Conservation (phyloP, 2,329 filamentous ascomycete genomes). For the Xylaria sp. region DNA sequence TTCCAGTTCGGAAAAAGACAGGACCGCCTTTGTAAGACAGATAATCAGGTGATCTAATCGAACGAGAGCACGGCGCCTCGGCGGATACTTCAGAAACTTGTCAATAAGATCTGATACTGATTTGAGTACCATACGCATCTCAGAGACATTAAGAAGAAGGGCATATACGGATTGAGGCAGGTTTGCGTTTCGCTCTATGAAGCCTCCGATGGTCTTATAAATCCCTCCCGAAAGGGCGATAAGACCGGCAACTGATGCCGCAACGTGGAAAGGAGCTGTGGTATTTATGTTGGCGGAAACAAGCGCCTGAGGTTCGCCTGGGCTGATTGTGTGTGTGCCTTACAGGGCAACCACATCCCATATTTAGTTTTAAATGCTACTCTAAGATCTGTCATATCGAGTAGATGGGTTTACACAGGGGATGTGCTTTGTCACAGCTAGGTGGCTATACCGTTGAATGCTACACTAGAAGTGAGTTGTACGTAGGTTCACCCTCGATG, state of each 20-base stretch:
- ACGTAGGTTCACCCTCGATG: too few relatives aligned
- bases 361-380: too few relatives aligned
- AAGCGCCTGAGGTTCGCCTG: too few relatives aligned
- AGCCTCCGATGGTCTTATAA: constrained; percentile 6
- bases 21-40: constrained; percentile 22
- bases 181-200: background rate
- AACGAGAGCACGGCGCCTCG: constrained; percentile 21
- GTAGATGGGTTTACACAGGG: too few relatives aligned
- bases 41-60: constrained; percentile 30
- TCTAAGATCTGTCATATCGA: too few relatives aligned
- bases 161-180: constrained; percentile 5
- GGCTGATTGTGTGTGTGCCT: too few relatives aligned
- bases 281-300: too few relatives aligned
- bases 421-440: too few relatives aligned
- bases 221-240: constrained; percentile 25
- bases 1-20: constrained; percentile 24
- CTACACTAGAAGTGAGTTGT: too few relatives aligned
- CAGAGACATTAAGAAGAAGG: constrained; percentile 24
- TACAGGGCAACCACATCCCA: too few relatives aligned
- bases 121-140: constrained; percentile 25
- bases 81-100: constrained; percentile 16
- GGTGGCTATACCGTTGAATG: too few relatives aligned
- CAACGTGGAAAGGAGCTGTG: constrained; percentile 22
- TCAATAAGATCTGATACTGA: constrained; percentile 26
- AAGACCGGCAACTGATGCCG: constrained; percentile 24